phyloP scores from a whole-genome alignment of 257 asterid genomes.

The Solanum sejunctum region DNA sequence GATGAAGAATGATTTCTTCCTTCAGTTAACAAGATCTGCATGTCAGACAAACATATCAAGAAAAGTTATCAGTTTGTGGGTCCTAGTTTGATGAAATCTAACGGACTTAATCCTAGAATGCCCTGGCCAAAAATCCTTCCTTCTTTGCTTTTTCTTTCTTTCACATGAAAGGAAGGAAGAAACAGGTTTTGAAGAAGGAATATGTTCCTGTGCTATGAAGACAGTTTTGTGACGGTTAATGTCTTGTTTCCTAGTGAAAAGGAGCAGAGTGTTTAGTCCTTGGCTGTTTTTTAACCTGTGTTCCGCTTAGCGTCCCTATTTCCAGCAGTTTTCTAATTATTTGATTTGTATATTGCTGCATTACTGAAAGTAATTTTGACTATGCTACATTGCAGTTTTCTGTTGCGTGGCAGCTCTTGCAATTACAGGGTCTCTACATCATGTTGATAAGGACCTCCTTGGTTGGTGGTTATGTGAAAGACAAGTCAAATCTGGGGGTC shows the following conservation, averaged over 20 bases:
- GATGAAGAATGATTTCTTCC: not conserved
- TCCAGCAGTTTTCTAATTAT: not conserved
- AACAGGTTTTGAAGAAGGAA: not conserved
- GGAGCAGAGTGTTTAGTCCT: not conserved
- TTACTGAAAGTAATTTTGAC: not conserved
- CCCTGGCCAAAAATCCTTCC: not conserved
- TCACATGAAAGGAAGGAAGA: not conserved
- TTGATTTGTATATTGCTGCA: not conserved
- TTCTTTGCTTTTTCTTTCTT: not conserved
- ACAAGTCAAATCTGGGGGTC: constrained; percentile 89
- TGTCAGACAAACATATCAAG: not conserved
- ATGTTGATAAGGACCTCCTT: constrained; percentile 90
- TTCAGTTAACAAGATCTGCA: not conserved
- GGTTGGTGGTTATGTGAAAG: constrained; percentile 99
- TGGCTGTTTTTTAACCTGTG: not conserved
- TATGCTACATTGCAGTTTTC: constrained; percentile 43
- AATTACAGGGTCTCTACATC: constrained; percentile 75
- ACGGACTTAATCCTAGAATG: not conserved
- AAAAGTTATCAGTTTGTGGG: not conserved
- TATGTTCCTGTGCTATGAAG: not conserved
- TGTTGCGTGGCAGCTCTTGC: constrained; percentile 97
- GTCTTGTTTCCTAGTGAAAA: not conserved
- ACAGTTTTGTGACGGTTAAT: not conserved
- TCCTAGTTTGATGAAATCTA: not conserved
- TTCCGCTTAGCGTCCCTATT: not conserved